These are phyloP conservation scores for Monosporascus sp. DNA, from an alignment of 2,329 filamentous ascomycete genomes.

Conservation along the genomic window DNA sequence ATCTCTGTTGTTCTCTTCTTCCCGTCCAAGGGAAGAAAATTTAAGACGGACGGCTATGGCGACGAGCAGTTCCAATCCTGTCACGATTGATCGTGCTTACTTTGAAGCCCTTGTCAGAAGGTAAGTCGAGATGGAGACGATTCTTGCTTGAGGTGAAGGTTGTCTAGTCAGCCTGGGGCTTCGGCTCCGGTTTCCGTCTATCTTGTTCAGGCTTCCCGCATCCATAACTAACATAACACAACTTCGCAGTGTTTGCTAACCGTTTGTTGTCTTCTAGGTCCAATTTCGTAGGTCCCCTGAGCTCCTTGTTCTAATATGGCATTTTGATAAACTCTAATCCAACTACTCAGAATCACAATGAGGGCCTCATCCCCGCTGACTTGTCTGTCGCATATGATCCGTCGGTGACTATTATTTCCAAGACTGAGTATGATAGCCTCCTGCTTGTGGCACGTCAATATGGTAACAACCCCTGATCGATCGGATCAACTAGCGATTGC, in stretches of 20 bases:
- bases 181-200: background rate
- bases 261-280: constrained; percentile 14
- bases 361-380: constrained; percentile 2
- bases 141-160: too few relatives aligned
- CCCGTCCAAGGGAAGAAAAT: background rate
- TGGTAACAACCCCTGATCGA: constrained; percentile 34
- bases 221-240: background rate
- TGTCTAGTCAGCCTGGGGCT: too few relatives aligned
- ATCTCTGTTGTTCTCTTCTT: too few relatives aligned
- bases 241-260: constrained; percentile 10
- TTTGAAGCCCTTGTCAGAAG: constrained; percentile 57
- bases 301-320: background rate
- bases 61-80: constrained; percentile 23
- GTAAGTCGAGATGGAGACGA: constrained; percentile 35
- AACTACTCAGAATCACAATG: constrained; percentile 11
- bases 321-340: constrained; percentile 6
- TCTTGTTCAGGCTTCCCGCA: background rate
- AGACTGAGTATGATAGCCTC: constrained; percentile 56
- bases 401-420: constrained; percentile 49
- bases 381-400: constrained; percentile 30
- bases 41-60: constrained; percentile 15
- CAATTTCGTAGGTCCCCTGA: constrained; percentile 21
- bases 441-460: constrained; percentile 48
- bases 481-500: background rate
- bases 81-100: constrained; percentile 56